These are phyloP conservation scores for Umbelopsis isabellina DNA, from an alignment of 192 early-diverging fungal species.

Conservation along the genomic window DNA sequence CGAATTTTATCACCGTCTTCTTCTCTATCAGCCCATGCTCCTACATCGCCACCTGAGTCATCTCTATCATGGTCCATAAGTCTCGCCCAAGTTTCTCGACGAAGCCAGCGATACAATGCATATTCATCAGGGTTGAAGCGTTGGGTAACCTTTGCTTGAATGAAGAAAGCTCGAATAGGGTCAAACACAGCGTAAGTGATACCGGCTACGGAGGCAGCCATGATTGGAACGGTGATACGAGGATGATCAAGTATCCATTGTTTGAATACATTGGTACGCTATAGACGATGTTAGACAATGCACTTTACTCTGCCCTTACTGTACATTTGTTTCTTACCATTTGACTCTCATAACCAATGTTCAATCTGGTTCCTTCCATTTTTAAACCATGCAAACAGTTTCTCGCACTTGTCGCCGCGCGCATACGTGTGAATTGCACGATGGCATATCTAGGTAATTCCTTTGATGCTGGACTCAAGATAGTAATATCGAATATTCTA, in stretches of 20 bases:
- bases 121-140: conserved; percentile 75
- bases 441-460: conserved; percentile 80
- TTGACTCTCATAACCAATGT: conserved; percentile 63
- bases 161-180: conserved; percentile 88
- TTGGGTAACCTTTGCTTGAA: conserved; percentile 82
- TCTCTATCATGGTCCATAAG: conserved; percentile 41
- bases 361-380: conserved; percentile 67
- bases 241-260: conserved; percentile 78
- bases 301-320: background rate
- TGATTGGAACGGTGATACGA: conserved; percentile 73
- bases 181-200: conserved; percentile 89
- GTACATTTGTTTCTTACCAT: conserved; percentile 35
- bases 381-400: conserved; percentile 89
- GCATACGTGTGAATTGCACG: conserved; percentile 76
- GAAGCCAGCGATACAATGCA: conserved; percentile 59
- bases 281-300: background rate
- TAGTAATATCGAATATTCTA: conserved; percentile 78
- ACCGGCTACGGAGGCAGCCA: conserved; percentile 75
- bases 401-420: conserved; percentile 87
- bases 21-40: conserved; percentile 61
- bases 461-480: conserved; percentile 60
- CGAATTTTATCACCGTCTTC: conserved; percentile 58
- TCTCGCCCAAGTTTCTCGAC: conserved; percentile 56
- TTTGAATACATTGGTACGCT: conserved; percentile 60
- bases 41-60: conserved; percentile 14